Evolutionary conservation across 441 rosid species (phyloP).

Genomic region (Pelargonium australe): DNA sequence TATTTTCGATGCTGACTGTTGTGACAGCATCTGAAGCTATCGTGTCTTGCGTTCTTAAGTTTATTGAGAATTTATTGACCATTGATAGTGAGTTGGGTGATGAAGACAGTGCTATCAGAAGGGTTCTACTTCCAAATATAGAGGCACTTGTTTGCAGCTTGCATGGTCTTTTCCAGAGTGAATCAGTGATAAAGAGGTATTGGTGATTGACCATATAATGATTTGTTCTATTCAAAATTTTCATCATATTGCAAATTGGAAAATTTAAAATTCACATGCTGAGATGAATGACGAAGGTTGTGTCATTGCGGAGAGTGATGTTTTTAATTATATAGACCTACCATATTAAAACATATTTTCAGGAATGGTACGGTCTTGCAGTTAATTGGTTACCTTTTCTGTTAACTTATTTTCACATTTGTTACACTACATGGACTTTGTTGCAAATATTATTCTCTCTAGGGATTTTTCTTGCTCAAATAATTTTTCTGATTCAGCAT

Average conservation of each 20-base stretch:
- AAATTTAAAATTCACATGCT: background rate
- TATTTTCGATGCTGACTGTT: conserved; percentile 70
- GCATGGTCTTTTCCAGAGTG: conserved; percentile 60
- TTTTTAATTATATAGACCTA: no score
- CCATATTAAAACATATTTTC: background rate
- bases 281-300: no score
- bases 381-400: background rate
- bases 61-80: conserved; percentile 70
- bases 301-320: background rate
- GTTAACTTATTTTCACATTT: no score
- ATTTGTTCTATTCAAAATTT: background rate
- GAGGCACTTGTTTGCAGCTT: conserved; percentile 61
- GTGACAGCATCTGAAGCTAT: conserved; percentile 76
- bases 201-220: conserved; percentile 10
- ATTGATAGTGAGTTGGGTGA: conserved; percentile 55
- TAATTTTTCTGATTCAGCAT: no score
- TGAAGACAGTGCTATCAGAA: conserved; percentile 36
- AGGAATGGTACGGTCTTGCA: background rate
- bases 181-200: conserved; percentile 61
- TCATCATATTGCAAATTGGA: background rate
- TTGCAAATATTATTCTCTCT: background rate
- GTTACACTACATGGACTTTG: background rate
- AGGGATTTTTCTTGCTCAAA: background rate
- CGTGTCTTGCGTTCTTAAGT: conserved; percentile 56
- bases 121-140: conserved; percentile 51